These are phyloP conservation scores for Aphanomyces euteiches DNA, from an alignment of 352 stramenopile species.

Conservation along the genomic window DNA sequence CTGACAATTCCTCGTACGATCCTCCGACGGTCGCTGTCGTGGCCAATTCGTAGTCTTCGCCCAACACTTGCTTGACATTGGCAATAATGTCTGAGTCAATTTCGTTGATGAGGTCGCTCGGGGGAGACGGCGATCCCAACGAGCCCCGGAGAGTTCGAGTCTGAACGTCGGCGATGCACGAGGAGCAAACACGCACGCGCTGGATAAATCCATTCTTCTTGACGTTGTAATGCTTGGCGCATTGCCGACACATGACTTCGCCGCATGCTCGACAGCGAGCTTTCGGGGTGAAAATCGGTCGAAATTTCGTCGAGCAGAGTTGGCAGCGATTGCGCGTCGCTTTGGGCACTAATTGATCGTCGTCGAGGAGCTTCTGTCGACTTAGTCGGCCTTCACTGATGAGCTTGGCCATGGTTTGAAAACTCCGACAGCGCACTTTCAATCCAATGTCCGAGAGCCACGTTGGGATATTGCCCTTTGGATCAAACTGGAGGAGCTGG, in stretches of 20 bases:
- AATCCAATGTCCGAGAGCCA: constrained; percentile 17
- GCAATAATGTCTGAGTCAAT: not conserved
- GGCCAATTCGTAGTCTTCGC: not conserved
- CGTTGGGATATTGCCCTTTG: constrained; percentile 18
- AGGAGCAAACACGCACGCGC: constrained; percentile 5
- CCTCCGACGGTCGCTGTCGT: not conserved
- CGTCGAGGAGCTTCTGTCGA: constrained; percentile 3
- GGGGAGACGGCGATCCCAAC: not conserved
- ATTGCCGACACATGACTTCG: constrained; percentile 19
- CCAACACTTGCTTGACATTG: not conserved
- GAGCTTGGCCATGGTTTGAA: constrained; percentile 20
- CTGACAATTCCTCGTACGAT: not conserved
- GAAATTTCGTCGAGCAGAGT: constrained; percentile 37
- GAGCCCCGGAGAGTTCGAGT: not conserved
- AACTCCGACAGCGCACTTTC: not conserved
- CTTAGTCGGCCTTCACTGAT: constrained; percentile 20
- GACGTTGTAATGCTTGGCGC: not conserved
- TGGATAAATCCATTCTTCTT: not conserved
- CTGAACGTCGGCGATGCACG: not conserved
- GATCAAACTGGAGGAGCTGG: constrained; percentile 24
- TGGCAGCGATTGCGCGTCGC: constrained; percentile 27
- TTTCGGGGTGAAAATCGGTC: constrained; percentile 31
- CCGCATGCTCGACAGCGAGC: constrained; percentile 24
- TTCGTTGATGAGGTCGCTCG: not conserved
- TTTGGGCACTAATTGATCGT: constrained; percentile 10